A percentile compares a stretch with the other conserved stretches of the same genome.
Evolutionary conservation across 2,329 filamentous ascomycete genomes (phyloP).

Genomic region (Pseudocercospora pini-densiflorae): DNA sequence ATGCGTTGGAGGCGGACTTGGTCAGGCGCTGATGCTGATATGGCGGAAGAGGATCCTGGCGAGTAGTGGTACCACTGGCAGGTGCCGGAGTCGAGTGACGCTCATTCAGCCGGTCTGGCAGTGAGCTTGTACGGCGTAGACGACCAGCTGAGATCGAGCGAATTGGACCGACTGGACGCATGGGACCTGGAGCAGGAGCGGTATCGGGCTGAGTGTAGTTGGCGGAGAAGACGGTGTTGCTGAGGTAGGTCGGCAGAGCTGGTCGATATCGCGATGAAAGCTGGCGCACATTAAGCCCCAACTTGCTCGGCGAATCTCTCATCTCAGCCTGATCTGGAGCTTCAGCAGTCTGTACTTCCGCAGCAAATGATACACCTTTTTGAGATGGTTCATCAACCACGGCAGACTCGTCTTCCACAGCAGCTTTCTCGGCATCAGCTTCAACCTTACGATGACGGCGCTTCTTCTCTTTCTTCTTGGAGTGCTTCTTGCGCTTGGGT

Average conservation of each 20-base stretch:
- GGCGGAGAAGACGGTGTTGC: constrained; percentile 70
- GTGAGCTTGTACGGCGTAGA: constrained; percentile 74
- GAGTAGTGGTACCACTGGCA: constrained; percentile 14
- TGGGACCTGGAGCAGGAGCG: constrained; percentile 24
- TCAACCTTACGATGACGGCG: constrained; percentile 47
- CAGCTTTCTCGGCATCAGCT: constrained; percentile 33
- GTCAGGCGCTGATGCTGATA: constrained; percentile 31
- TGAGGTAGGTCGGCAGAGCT: constrained; percentile 66
- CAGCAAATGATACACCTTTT: constrained; percentile 46
- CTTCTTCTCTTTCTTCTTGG: constrained; percentile 51
- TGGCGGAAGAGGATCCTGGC: constrained; percentile 34
- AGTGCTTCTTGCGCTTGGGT: constrained; percentile 52
- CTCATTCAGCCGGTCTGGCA: constrained; percentile 68
- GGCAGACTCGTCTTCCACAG: constrained; percentile 17
- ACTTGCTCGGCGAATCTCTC: constrained; percentile 26
- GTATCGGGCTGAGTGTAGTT: constrained; percentile 39
- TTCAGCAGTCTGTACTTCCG: constrained; percentile 36
- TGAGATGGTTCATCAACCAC: constrained; percentile 17
- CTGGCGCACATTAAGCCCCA: constrained; percentile 41
- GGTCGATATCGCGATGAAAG: constrained; percentile 64
- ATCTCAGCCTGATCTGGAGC: constrained; percentile 22
- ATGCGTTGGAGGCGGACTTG: constrained; percentile 12
- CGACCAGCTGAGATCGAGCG: constrained; percentile 36
- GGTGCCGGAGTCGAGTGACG: constrained; percentile 32
- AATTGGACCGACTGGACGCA: constrained; percentile 17